Evolutionary conservation across 108 stramenopile species (phyloP), one percentile per base, ranked within the genome.

Genomic region (Nannochloropsis granulata): DNA sequence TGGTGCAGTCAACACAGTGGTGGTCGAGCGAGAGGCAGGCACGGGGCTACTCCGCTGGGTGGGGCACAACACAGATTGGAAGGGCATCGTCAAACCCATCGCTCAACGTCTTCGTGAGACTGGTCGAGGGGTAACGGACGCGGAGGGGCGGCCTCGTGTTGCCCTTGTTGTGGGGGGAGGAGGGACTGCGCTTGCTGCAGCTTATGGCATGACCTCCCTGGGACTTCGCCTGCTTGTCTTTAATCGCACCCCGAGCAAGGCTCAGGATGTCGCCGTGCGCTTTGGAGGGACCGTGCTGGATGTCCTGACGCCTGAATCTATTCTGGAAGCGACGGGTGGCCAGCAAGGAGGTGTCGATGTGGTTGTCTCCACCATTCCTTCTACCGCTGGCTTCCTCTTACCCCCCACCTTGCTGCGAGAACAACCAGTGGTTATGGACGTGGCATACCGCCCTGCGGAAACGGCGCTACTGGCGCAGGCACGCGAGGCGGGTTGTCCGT

Each of bases 21-120:
- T 92, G 24, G 90, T 88, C 23, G 42, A 44, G 9, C 46, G 42
- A 13, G 84, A 85, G 81, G 78, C 83, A n/a, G 81, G 26, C 23
- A 87, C 87, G 25, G 87, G 87, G 13, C 79, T 26, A 13, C 83
- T 79, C 71, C 90, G 92, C 24, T 89, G 96, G 25, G 90, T 92
- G 78, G 98, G 99, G 12, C 95, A 99, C 88, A 99, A 99, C 89
- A 99, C 97, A 5, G 99, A 99, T 87, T 99, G 99, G 98, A 92
- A 93, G 79, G 99, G 99, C 19, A 97, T 99, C 34, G 93, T 90
- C 91, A 93, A 94, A 82, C 95, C 97, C 8, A 82, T 99, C 25
- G 85, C 92, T 83, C 90, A 93, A 44, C 90, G 92, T 45, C 82
- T 84, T 95, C 79, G 93, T n/a, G 93, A 23, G 90, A 87, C 43